Percentiles rank a stretch among this genome's conserved stretches.
Conservation (phyloP, 768 basidiomycete genomes). For the Rhizopogon vinicolor region DNA sequence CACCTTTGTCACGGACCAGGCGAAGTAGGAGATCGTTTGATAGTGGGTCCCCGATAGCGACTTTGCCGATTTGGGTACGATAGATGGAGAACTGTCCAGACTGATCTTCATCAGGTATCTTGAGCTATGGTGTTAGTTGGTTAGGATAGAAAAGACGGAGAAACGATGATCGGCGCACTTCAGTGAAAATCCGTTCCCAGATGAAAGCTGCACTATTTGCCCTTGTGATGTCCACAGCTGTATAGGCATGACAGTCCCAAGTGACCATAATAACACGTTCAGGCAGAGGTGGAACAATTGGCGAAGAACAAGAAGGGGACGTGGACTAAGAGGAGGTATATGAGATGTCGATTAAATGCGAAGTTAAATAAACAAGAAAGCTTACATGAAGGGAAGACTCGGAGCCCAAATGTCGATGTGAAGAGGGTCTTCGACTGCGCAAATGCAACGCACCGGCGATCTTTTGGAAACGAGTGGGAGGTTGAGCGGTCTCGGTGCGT, state of each 20-base stretch:
- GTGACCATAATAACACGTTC: conserved; percentile 58
- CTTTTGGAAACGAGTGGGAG: conserved; percentile 27
- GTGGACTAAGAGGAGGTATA: conserved; percentile 19
- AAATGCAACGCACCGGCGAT: conserved; percentile 20
- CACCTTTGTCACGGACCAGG: conserved; percentile 68
- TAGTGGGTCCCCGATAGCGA: conserved; percentile 70
- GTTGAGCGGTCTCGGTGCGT: conserved; percentile 22
- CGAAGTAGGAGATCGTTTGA: conserved; percentile 65
- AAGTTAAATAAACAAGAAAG: conserved; percentile 4
- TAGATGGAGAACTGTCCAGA: conserved; percentile 67
- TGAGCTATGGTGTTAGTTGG: conserved; percentile 42
- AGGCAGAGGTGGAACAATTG: conserved; percentile 28
- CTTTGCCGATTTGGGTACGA: conserved; percentile 82
- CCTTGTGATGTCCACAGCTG: conserved; percentile 65
- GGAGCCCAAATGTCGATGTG: conserved; percentile 14
- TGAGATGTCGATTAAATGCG: conserved; percentile 6
- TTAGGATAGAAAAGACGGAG: conserved; percentile 4
- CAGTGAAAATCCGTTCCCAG: conserved; percentile 75
- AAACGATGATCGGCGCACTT: conserved; percentile 41
- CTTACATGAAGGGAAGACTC: conserved; percentile 18
- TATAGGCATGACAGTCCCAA: conserved; percentile 70
- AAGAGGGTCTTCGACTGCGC: conserved; percentile 24
- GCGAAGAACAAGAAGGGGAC: conserved; percentile 23
- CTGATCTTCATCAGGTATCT: conserved; percentile 83
- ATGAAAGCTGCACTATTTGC: conserved; percentile 64